phyloP scores from a whole-genome alignment of 2,329 filamentous ascomycete genomes.

The Arthrobotrys iridis region DNA sequence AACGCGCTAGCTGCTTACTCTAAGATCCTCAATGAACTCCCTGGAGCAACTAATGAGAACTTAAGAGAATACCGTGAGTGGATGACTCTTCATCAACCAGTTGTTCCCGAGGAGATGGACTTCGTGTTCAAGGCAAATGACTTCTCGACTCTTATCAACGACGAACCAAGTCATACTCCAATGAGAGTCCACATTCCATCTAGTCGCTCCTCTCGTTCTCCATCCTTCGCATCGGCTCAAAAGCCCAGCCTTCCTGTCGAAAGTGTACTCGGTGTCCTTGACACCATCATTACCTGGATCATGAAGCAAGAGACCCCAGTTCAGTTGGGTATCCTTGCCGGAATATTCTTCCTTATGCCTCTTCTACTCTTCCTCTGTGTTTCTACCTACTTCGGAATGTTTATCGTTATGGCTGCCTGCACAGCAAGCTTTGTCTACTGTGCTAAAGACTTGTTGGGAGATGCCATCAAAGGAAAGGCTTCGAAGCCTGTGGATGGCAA shows the following conservation, averaged over 20 bases:
- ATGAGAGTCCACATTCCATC: constrained; percentile 49
- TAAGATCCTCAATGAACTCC: constrained; percentile 50
- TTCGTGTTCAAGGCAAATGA: constrained; percentile 48
- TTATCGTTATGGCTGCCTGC: constrained; percentile 35
- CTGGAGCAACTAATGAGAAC: constrained; percentile 34
- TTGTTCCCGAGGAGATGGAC: constrained; percentile 53
- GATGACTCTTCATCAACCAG: constrained; percentile 45
- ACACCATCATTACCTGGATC: constrained; percentile 36
- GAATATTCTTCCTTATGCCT: constrained; percentile 47
- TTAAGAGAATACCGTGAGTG: constrained; percentile 38
- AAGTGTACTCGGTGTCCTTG: constrained; percentile 29
- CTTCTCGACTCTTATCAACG: constrained; percentile 41
- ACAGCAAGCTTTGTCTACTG: constrained; percentile 43
- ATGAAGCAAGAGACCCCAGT: constrained; percentile 46
- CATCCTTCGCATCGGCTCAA: constrained; percentile 28
- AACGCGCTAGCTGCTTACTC: constrained; percentile 46
- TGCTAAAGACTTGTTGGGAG: constrained; percentile 31
- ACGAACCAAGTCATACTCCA: constrained; percentile 12
- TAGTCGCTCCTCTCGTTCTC: constrained; percentile 30
- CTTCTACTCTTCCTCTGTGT: constrained; percentile 38
- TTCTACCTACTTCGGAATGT: constrained; percentile 49
- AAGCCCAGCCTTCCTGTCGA: constrained; percentile 26
- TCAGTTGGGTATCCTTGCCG: constrained; percentile 39
- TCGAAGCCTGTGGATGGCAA: constrained; percentile 15
- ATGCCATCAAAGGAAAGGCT: neutral